Evolutionary conservation across 1,139 yeast genomes (phyloP).

Genomic region (Protomyces inundatus): DNA sequence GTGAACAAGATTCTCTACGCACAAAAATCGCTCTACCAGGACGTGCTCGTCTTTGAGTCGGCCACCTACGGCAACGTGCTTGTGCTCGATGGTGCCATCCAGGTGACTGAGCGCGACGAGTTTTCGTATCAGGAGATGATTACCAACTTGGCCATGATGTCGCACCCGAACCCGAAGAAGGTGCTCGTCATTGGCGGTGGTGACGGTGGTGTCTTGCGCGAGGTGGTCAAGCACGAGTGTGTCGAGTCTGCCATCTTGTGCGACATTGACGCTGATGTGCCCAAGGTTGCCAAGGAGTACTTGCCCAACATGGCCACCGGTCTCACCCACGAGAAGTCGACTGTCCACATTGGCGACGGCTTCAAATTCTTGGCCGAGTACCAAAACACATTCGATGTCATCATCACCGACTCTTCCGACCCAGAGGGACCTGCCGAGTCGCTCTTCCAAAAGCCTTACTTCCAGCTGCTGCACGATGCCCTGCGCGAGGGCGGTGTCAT

Average conservation of each 20-base stretch:
- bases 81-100: slow-evolving; percentile 80
- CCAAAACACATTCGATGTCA: slow-evolving; percentile 63
- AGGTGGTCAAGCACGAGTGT: slow-evolving; percentile 65
- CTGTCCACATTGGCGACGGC: slow-evolving; percentile 79
- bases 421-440: slow-evolving; percentile 98
- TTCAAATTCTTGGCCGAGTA: slow-evolving; percentile 64
- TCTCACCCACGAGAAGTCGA: slow-evolving; percentile 64
- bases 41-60: slow-evolving; percentile 70
- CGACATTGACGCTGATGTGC: slow-evolving; percentile 82
- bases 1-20: slow-evolving; percentile 72
- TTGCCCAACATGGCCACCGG: slow-evolving; percentile 76
- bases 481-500: slow-evolving; percentile 70
- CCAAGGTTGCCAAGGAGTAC: slow-evolving; percentile 64
- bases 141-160: slow-evolving; percentile 69
- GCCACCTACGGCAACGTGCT: slow-evolving; percentile 75
- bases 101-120: slow-evolving; percentile 85
- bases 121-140: slow-evolving; percentile 86
- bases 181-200: slow-evolving; percentile 92
- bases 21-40: slow-evolving; percentile 75
- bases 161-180: slow-evolving; percentile 65
- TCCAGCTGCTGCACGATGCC: slow-evolving; percentile 63
- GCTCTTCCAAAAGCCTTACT: slow-evolving; percentile 79
- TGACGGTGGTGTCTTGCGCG: slow-evolving; percentile 88
- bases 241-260: slow-evolving; percentile 73
- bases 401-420: slow-evolving; percentile 92